Base-by-base conservation (phyloP, 345 rosid species). In the Brassica cretica region DNA sequence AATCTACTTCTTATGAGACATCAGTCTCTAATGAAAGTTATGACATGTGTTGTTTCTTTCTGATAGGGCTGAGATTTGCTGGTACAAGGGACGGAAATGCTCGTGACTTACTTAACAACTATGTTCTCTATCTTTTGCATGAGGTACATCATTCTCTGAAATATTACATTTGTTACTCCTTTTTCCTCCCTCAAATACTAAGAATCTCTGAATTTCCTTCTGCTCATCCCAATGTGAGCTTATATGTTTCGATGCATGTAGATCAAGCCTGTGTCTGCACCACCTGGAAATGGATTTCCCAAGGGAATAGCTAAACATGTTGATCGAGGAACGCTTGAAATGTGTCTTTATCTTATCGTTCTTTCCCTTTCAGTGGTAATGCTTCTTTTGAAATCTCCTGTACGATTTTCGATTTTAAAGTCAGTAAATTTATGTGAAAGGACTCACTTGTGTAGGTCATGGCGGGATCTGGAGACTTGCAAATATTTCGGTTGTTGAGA, bases 401-500 rank as follows among this genome's bases (percentile, higher is more conserved):
- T 75, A 61, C 56, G 69, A 18, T 11, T 64, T 69, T 41, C 72
- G 46, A 2, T 74, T 39, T 51, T 79, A 35, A 70, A 68, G 59
- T 73, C 65, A 44, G 59, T 71, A 74, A 73, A 67, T 35, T 53
- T 67, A 67, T 61, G 59, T 79, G 10, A 46, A 74, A 64, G 66
- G 76, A 61, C 68, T 70, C 65, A 25, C 75, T 71, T 72, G 76
- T 78, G 70, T 80, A 94, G 98, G 91, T 92, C 75, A 94, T 94
- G 98, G 97, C 98, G 75, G 98, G 98, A 74, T 91, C 98, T 51
- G 98, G 98, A 78, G 89, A 92, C 87, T 85, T 94, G 70, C 88
- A 90, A 80, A 87, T 90, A 51, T 88, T 94, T 80, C 89, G 97
- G 60, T 80, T 94, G 49, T 76, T 94, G 85, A 92, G 90, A 79